Conservation (phyloP, 257 asterid genomes). For the Fraxinus americana region DNA sequence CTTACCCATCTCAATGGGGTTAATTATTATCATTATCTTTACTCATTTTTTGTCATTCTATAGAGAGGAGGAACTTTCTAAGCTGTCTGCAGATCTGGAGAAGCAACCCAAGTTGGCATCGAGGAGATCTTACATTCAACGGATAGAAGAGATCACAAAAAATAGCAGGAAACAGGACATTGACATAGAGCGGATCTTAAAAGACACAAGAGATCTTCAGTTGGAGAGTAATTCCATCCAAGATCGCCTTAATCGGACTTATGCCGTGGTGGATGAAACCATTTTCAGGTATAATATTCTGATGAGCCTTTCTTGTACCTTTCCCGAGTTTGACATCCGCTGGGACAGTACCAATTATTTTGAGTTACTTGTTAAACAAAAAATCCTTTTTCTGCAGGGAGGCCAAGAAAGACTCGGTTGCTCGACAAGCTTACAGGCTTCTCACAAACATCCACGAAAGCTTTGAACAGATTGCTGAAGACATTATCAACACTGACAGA, state of each 20-base stretch:
- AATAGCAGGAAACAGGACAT: constrained; percentile 79
- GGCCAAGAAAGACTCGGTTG: constrained; percentile 70
- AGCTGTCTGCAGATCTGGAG: constrained; percentile 56
- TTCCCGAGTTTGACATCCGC: background rate
- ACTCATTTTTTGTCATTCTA: constrained; percentile 19
- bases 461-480: constrained; percentile 70
- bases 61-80: constrained; percentile 62
- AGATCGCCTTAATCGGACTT: constrained; percentile 77
- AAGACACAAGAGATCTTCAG: constrained; percentile 85
- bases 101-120: constrained; percentile 58
- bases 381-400: constrained; percentile 47
- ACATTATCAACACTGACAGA: constrained; percentile 59
- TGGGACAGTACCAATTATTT: background rate
- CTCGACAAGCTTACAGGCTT: constrained; percentile 65
- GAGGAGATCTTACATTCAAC: constrained; percentile 59
- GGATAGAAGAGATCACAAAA: constrained; percentile 78
- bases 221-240: constrained; percentile 77
- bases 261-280: constrained; percentile 67
- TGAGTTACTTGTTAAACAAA: background rate
- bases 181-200: constrained; percentile 67
- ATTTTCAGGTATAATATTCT: constrained; percentile 56
- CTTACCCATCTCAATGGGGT: constrained; percentile 6
- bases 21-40: constrained; percentile 7
- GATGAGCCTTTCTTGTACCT: background rate
- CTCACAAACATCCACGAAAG: constrained; percentile 63